phyloP scores from a whole-genome alignment of 768 basidiomycete species.

The Filobasidium wieringae region DNA sequence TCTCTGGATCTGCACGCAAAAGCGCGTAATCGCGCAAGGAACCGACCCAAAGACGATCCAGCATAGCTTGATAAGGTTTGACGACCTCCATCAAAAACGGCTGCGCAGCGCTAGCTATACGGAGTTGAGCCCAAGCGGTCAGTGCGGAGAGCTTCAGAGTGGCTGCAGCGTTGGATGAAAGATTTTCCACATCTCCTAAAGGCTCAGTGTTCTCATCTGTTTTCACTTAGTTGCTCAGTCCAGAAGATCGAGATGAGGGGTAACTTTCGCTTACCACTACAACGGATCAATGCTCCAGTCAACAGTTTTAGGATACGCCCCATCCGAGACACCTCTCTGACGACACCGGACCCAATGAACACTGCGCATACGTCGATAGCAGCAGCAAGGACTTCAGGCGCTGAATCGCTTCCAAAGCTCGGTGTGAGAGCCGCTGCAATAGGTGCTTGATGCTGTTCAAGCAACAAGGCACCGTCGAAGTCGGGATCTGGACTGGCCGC shows the following conservation, averaged over 20 bases:
- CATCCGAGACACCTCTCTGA: constrained; percentile 82
- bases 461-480: constrained; percentile 72
- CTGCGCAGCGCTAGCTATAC: constrained; percentile 63
- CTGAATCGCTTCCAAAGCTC: constrained; percentile 87
- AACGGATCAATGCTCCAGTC: constrained; percentile 76
- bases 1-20: constrained; percentile 74
- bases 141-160: constrained; percentile 87
- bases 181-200: constrained; percentile 70
- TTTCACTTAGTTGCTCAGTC: not conserved
- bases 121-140: constrained; percentile 89
- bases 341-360: constrained; percentile 88
- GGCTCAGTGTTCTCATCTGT: constrained; percentile 38
- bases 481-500: constrained; percentile 77
- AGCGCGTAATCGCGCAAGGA: constrained; percentile 84
- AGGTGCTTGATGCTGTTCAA: constrained; percentile 96
- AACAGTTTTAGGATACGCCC: constrained; percentile 83
- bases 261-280: constrained; percentile 51
- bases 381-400: constrained; percentile 84
- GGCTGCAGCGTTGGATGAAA: constrained; percentile 86
- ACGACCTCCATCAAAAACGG: constrained; percentile 68
- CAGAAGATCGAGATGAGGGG: not conserved
- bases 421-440: constrained; percentile 95
- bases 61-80: constrained; percentile 59
- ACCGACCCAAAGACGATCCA: constrained; percentile 78
- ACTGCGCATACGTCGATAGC: constrained; percentile 88